Evolutionary conservation across 257 asterid genomes (phyloP), one percentile per base, ranked within the genome.

Genomic region (Cordia subcordata): DNA sequence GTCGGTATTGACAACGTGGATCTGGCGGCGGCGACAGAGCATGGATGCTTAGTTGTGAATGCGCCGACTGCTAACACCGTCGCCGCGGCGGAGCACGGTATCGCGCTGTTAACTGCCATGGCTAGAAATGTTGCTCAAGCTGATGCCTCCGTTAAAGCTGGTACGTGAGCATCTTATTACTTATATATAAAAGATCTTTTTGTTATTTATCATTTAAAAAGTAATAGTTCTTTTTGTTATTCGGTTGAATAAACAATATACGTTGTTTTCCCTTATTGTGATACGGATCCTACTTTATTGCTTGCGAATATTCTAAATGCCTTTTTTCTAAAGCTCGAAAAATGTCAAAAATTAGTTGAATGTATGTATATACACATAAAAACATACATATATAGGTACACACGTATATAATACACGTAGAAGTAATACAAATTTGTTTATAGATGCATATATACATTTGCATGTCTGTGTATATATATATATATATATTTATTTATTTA

Each of bases 1-100:
- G 98, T 90, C 4, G 96, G 96, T 27, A 87, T 90, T 67, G 98
- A 90, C 59, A 90, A 90, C 68, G 96, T 90, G 79, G 98, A 90
- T 90, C 95, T 90, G 79, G 88, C 85, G 18, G 96, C 98, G 13
- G 96, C 98, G 35, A 90, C 98, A 32, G 98, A 90, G 62, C 95
- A 85, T 57, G 96, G 96, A 0, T 90, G 96, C 65, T 79, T 87
- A n/a, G 96, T 90, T 9, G 98, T 90, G 61, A 87, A 87, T 67
- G 98, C 96, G 18, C 98, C 98, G 1, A 88, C 96, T 14, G 98
- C 98, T 16, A 90, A 90, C 60, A 87, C 96, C 5, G 83, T 90
- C 17, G 96, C 96, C 14, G 98, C 98, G 0, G 98, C 98, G 22
- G 96, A 90, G 80, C 98, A 90, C 44, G 96, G 95, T 13, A 87